Evolutionary conservation across 2,329 filamentous ascomycete species (phyloP).

Genomic region (Fonsecaea nubica): DNA sequence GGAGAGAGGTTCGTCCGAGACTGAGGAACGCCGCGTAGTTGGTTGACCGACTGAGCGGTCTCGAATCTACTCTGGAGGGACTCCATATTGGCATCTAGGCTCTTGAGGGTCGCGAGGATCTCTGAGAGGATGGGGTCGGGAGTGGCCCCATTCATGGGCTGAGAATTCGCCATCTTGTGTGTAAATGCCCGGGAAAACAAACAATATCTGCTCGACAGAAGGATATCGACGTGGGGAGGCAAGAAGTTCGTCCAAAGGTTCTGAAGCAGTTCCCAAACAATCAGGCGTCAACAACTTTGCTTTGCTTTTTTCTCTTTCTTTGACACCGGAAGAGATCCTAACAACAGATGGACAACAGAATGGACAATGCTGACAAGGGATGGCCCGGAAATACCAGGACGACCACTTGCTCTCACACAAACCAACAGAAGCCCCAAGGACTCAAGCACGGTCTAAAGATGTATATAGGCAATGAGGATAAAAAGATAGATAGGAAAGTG

Average conservation of each 20-base stretch:
- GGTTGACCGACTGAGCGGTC: conserved; percentile 64
- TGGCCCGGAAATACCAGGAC: neutral
- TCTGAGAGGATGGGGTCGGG: conserved; percentile 45
- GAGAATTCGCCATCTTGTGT: conserved; percentile 27
- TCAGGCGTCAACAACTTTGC: neutral
- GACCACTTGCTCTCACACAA: neutral
- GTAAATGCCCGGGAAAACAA: neutral
- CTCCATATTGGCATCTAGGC: conserved; percentile 64
- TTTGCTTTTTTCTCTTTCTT: neutral
- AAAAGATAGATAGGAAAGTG: neutral
- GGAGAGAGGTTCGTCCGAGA: conserved; percentile 30
- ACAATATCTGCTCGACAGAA: neutral
- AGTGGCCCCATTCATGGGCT: conserved; percentile 25
- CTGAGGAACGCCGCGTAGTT: conserved; percentile 40
- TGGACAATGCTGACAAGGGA: neutral
- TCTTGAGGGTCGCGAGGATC: conserved; percentile 62
- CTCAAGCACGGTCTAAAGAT: conserved; percentile 1
- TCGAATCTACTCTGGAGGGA: conserved; percentile 68
- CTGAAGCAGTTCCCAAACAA: neutral
- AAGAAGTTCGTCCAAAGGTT: neutral
- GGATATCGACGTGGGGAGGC: too few species aligned
- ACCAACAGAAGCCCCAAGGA: neutral
- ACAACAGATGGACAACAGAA: neutral
- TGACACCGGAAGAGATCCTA: neutral
- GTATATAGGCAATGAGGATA: neutral